A percentile compares a stretch with the other conserved stretches of the same genome.
These are phyloP conservation scores for Cladophialophora bantiana DNA, from an alignment of 2,329 filamentous ascomycete species.

Conservation along the genomic window DNA sequence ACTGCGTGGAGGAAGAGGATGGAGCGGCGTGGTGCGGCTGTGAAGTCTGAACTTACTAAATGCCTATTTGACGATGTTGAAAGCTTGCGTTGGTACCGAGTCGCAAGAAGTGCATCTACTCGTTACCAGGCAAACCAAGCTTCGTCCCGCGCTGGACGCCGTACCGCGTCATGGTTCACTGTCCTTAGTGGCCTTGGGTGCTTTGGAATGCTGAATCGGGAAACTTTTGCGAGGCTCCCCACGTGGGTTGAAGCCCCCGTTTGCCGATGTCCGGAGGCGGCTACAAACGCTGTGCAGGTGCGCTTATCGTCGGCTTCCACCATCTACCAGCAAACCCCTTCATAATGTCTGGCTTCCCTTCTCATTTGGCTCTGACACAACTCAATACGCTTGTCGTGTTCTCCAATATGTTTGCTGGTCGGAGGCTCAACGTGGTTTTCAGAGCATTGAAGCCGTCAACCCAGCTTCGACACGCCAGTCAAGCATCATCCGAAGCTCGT, in stretches of 20 bases:
- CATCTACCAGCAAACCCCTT: constrained; percentile 18
- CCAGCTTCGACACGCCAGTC: constrained; percentile 35
- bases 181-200: too few species aligned
- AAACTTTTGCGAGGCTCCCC: background rate
- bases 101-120: background rate
- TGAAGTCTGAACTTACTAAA: background rate
- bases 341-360: constrained; percentile 16
- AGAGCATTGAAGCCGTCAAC: constrained; percentile 14
- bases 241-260: background rate
- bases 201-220: too few species aligned
- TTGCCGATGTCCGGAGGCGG: constrained; percentile 5
- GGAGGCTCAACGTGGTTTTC: constrained; percentile 19
- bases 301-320: constrained; percentile 31
- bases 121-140: too few species aligned
- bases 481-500: constrained; percentile 57
- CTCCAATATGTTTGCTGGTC: constrained; percentile 27
- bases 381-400: background rate
- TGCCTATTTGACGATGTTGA: background rate
- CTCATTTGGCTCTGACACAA: constrained; percentile 2
- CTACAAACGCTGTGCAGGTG: background rate
- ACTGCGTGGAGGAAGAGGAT: background rate
- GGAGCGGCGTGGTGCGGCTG: background rate
- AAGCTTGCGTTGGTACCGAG: background rate
- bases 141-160: background rate
- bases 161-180: background rate